Evolutionary conservation across 2,329 filamentous ascomycete genomes (phyloP).

Genomic region (Microsporum canis): DNA sequence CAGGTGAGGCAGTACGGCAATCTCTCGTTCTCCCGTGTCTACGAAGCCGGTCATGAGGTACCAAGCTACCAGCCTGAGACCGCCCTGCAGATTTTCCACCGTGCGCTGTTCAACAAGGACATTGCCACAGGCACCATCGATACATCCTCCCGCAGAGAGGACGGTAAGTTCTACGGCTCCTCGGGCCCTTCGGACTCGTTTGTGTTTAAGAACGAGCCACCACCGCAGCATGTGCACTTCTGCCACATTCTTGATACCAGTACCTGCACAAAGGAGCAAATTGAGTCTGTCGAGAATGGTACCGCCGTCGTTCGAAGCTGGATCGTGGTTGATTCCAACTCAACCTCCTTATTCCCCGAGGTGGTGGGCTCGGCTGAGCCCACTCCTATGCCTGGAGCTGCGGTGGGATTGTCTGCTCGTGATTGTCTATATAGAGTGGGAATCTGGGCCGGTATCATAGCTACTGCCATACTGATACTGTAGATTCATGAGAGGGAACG

Average conservation of each 20-base stretch:
- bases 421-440: background rate
- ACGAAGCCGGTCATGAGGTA: conserved; percentile 35
- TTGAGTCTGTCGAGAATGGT: background rate
- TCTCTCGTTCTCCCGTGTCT: conserved; percentile 40
- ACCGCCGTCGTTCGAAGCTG: background rate
- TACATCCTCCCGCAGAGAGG: background rate
- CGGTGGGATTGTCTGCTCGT: background rate
- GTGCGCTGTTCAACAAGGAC: conserved; percentile 23
- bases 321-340: background rate
- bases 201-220: background rate
- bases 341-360: background rate
- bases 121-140: conserved; percentile 23
- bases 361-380: background rate
- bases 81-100: conserved; percentile 30
- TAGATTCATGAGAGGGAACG: background rate
- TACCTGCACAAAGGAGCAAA: conserved; percentile 2
- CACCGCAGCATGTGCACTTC: background rate
- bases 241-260: background rate
- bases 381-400: background rate
- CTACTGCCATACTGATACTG: background rate
- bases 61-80: conserved; percentile 29
- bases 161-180: background rate
- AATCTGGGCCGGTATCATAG: background rate
- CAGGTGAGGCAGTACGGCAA: conserved; percentile 39
- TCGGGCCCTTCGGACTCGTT: background rate